Base-by-base conservation (phyloP, 2,329 filamentous ascomycete species). In the Trichoderma afroharzianum region DNA sequence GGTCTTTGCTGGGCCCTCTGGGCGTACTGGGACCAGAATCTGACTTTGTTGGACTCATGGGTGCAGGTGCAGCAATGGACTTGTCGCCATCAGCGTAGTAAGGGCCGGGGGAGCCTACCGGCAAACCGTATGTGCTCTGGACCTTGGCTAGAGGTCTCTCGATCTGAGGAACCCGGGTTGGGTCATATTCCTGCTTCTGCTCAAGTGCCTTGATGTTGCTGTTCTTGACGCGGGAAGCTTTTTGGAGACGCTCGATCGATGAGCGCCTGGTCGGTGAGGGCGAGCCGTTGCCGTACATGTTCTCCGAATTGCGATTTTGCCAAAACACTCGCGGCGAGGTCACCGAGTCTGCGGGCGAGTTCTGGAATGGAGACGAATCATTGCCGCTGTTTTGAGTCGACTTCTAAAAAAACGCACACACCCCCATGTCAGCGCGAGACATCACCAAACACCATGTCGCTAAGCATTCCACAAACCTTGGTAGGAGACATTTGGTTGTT, bases 151-250 rank as follows among this genome's bases (percentile, higher is more conserved):
- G 86, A 47, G 95, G 94, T 74, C 94, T 90, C 83, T 98, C 93
- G 73, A 97, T 88, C 72, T 93, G 86, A 59, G 92, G 92, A 69
- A 94, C 83, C 75, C 90, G 89, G 70, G 91, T 88, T 32, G 95
- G 94, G 81, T 98, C 94, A 85, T 98, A 98, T 84, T 97, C 93
- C 80, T 94, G 90, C 83, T 95, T 95, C 79, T 94, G 92, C 83
- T 98, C 95, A 70, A 95, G 92, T 55, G 94, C 94, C 80, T 97
- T 93, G 87, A 98, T 98, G 83, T 92, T 97, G 87, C 95, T 98
- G 85, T 97, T 98, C 87, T 95, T 97, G 78, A 99, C 96, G 73
- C 96, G 92, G 70, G 95, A 97, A 36, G 94, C 95, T 80, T 92
- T 93, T 84, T 98, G 97, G 72, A 99, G 87, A 78, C 95, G 95